Evolutionary conservation across 352 stramenopile species (phyloP), one percentile per base, ranked within the genome.

Genomic region (Phytophthora sp.): DNA sequence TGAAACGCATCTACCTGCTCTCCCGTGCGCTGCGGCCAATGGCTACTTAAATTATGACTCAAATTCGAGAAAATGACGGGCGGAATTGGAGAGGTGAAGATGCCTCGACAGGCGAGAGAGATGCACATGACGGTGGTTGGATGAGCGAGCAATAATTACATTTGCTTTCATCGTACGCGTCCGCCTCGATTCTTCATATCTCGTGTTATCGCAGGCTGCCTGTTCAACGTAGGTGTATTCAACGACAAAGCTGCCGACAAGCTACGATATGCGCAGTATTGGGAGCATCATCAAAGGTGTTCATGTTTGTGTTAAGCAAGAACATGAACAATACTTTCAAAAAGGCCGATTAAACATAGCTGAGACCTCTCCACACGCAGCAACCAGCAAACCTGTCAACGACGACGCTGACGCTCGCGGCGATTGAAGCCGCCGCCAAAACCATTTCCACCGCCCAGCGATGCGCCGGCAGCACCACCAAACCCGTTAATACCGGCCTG

Each of bases 41-140:
- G 34, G 21, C 48, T 59, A 52, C 34, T 56, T 73, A 73, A 73
- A 30, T 73, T 73, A 73, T 73, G 46, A 65, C 37, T 69, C 32
- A 30, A 51, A 56, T 41, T 64, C 31, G 58, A 73, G 52, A 63
- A 60, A 50, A 44, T 41, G 37, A 28, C 13, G 13, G 39, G 24
- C 41, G 42, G 18, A 30, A n/a, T 11, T 34, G 26, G 39, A 44
- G 10, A 21, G 27, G 35, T 23, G 35, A 42, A 42, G 35, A 24
- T 5, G 35, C n/a, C n/a, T 8, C 4, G n/a, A 4, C 7, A 23
- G 35, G 5, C 23, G 1, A 21, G 28, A 32, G 11, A n/a, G n/a
- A n/a, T n/a, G n/a, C n/a, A n/a, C n/a, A n/a, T n/a, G n/a, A n/a
- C n/a, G 28, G 28, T 32, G 28, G 28, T 11, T 32, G 5, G 35